These are phyloP conservation scores for Poa pratensis DNA, from an alignment of 176 grass and related monocot species.

Conservation along the genomic window DNA sequence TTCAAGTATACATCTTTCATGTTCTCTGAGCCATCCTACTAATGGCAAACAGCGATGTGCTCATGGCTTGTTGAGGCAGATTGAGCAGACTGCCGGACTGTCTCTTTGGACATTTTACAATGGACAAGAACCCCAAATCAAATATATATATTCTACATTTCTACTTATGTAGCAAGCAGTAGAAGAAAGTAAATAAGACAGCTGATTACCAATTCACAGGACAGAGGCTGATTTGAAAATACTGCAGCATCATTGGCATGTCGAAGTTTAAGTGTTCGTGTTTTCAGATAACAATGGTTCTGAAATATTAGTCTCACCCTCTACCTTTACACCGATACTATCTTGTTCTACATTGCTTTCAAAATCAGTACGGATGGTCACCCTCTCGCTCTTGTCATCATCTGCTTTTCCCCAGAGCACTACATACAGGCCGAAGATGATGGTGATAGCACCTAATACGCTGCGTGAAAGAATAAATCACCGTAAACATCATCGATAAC, in stretches of 20 bases:
- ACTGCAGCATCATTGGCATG: neutral
- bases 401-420: slow-evolving; percentile 77
- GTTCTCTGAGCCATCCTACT: slow-evolving; percentile 14
- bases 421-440: slow-evolving; percentile 52
- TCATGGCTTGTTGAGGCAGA: slow-evolving; percentile 6
- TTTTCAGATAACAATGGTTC: slow-evolving; percentile 38
- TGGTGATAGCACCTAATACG: slow-evolving; percentile 57
- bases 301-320: slow-evolving; percentile 26
- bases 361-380: neutral
- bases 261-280: neutral
- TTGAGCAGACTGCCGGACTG: too few species aligned
- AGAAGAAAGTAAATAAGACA: neutral
- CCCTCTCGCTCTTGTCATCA: slow-evolving; percentile 23
- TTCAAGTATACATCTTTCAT: neutral
- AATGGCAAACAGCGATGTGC: neutral
- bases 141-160: neutral
- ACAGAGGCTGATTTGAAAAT: neutral
- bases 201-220: neutral
- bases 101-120: too few species aligned
- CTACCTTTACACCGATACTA: neutral
- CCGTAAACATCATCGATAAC: neutral
- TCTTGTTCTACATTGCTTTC: slow-evolving; percentile 24
- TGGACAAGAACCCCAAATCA: neutral
- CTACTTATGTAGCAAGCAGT: neutral
- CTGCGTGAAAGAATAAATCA: slow-evolving; percentile 23